Base-by-base conservation (phyloP, 1,139 yeast species). In the Yamadazyma blattariae region DNA sequence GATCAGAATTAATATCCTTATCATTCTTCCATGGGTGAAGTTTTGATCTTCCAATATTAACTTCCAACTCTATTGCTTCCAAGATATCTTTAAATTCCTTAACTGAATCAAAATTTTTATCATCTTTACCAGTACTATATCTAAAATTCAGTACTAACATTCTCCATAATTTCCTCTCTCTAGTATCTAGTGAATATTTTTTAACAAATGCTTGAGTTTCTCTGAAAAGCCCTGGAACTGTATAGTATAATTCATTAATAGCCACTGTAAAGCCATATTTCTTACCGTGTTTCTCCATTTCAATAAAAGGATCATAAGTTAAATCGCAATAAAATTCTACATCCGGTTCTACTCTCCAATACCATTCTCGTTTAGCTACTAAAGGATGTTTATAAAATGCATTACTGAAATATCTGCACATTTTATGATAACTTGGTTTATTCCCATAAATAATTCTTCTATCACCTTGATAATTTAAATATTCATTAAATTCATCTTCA, bases 331-430 rank as follows among this genome's bases (percentile, higher is more conserved):
- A 88, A 56, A 86, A 89, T 44, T 86, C 82, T 29, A 90, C 92
- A 45, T 84, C 82, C 2, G 97, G 97, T 57, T 90, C 97, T 8
- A 90, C 88, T 36, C 97, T 70, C 96, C 97, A 89, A 61, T 88
- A 89, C 94, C 95, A 89, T 41, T 87, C 88, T 41, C 78, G 71
- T 38, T 77, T 69, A 37, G 56, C 67, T 32, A 90, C 79, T 42
- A 84, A 56, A 3, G 82, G 83, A 56, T 89, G 95, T 43, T 79
- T 74, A 63, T 77, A 86, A 54, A 89, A 89, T 42, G 73, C 69
- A 1, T 95, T 95, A 0, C 90, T 76, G 53, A 85, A 79, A 61
- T 77, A 83, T 21, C 92, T 64, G 51, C 82, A 77, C 82, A 77
- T 77, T 42, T 73, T 71, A 47, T 96, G 79, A 54, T 90, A 90